These are phyloP conservation scores for Falciphora oryzae DNA, from an alignment of 2,329 filamentous ascomycete species.

Conservation along the genomic window DNA sequence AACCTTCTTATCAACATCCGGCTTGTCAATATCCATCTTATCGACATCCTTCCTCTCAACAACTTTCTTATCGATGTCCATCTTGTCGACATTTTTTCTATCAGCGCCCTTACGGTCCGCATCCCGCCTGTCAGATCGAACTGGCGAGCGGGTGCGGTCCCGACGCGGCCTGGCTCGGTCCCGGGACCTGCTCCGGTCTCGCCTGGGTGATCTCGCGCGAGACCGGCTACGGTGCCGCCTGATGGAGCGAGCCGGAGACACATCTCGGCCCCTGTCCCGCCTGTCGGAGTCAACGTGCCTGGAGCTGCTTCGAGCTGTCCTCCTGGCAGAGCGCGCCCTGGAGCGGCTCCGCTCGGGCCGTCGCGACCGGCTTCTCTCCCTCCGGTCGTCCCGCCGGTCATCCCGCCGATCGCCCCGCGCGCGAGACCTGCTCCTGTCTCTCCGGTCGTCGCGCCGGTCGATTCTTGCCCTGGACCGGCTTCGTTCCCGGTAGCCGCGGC, in stretches of 20 bases:
- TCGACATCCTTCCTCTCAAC: slow-evolving; percentile 6
- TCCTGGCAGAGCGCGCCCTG: slow-evolving; percentile 17
- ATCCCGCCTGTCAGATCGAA: slow-evolving; percentile 16
- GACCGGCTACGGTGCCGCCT: slow-evolving; percentile 25
- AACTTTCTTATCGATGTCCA: slow-evolving; percentile 6
- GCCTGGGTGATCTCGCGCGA: slow-evolving; percentile 21
- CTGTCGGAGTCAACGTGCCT: slow-evolving; percentile 19
- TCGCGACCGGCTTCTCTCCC: slow-evolving; percentile 22
- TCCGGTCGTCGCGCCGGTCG: slow-evolving; percentile 18
- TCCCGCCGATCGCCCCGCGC: slow-evolving; percentile 15
- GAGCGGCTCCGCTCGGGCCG: slow-evolving; percentile 20
- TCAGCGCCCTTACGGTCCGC: slow-evolving; percentile 3
- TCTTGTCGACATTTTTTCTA: slow-evolving; percentile 6
- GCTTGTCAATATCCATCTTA: slow-evolving; percentile 6
- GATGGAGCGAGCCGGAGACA: slow-evolving; percentile 21
- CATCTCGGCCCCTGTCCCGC: background rate
- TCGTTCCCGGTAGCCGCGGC: slow-evolving; percentile 22
- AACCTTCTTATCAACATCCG: background rate
- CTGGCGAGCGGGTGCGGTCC: slow-evolving; percentile 22
- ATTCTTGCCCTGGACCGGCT: slow-evolving; percentile 20
- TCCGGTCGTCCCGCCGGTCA: slow-evolving; percentile 17
- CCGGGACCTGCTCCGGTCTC: slow-evolving; percentile 22
- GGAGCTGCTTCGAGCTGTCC: slow-evolving; percentile 22
- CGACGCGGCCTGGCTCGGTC: slow-evolving; percentile 20
- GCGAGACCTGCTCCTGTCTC: slow-evolving; percentile 16